Evolutionary conservation across 176 grass and related monocot genomes (phyloP).

Genomic region (Olyra latifolia): DNA sequence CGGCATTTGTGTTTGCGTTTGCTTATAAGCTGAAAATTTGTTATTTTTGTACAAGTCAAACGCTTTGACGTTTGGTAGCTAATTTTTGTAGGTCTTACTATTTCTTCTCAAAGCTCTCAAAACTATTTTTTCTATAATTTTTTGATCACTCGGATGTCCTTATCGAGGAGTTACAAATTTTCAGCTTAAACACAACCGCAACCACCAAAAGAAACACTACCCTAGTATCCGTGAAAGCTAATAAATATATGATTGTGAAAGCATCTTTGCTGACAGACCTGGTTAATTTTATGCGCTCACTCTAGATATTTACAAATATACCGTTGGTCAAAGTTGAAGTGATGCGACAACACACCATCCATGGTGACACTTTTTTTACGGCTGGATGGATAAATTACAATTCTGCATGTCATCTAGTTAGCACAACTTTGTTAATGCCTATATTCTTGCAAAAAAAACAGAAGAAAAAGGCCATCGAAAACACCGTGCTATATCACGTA

Average conservation of each 20-base stretch:
- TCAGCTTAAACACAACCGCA: too few species aligned
- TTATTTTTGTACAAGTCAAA: too few species aligned
- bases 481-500: not conserved
- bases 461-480: not conserved
- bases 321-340: not conserved
- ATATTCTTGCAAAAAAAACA: not conserved
- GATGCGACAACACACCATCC: not conserved
- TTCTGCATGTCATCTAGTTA: not conserved
- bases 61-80: too few species aligned
- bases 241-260: not conserved
- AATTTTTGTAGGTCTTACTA: too few species aligned
- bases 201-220: too few species aligned
- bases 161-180: too few species aligned
- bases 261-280: not conserved
- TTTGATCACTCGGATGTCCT: too few species aligned
- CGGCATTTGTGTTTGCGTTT: too few species aligned
- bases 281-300: not conserved
- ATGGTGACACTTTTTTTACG: too few species aligned
- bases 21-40: too few species aligned
- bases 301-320: not conserved
- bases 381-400: not conserved
- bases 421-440: not conserved
- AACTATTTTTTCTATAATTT: too few species aligned
- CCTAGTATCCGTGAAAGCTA: not conserved
- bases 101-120: too few species aligned